Base-by-base conservation (phyloP, 129 eudicot genomes). In the Centaurea solstitialis region DNA sequence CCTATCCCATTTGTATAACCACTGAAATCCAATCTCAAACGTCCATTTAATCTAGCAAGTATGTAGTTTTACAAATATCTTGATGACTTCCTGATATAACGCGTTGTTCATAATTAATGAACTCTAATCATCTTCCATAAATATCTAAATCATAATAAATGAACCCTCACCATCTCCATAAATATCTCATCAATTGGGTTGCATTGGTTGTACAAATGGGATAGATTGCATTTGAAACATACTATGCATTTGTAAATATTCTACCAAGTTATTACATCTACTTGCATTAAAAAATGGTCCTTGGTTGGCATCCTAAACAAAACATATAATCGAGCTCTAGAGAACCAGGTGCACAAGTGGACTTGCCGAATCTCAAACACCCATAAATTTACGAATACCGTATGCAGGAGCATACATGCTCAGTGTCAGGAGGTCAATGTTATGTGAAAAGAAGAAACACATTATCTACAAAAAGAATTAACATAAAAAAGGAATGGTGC, bases 401-500 rank as follows among this genome's bases (percentile, higher is more conserved):
- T 13, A 0, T 57, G 22, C 8, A 57, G 7, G 9, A 13, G 7
- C 6, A 50, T 13, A 13, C 21, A n/a, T 57, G 65, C 65, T 13
- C 22, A n/a, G 20, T 57, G 17, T 57, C 65, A 17, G 8, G 22
- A 57, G 65, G 65, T n/a, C 22, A n/a, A 57, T 43, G 11, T 43
- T 10, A 43, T 43, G 15, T n/a, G 4, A 57, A 0, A 13, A 57
- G 65, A 57, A 21, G 35, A 64, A 28, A 30, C 70, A 28, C 11
- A 61, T 20, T 61, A 76, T 35, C 20, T 53, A 35, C 38, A 21
- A 79, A 71, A 38, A 53, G 28, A 30, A 45, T 53, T 65, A 15
- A 65, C 57, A 65, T 66, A 39, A 76, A 53, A 81, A 82, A 70
- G 73, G 75, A 37, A 70, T 9, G 41, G 40, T 47, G 74, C 96